Percentiles rank a stretch among this genome's conserved stretches.
These are phyloP conservation scores for Clavariopsis aquatica DNA, from an alignment of 495 filamentous ascomycete genomes.

Conservation along the genomic window DNA sequence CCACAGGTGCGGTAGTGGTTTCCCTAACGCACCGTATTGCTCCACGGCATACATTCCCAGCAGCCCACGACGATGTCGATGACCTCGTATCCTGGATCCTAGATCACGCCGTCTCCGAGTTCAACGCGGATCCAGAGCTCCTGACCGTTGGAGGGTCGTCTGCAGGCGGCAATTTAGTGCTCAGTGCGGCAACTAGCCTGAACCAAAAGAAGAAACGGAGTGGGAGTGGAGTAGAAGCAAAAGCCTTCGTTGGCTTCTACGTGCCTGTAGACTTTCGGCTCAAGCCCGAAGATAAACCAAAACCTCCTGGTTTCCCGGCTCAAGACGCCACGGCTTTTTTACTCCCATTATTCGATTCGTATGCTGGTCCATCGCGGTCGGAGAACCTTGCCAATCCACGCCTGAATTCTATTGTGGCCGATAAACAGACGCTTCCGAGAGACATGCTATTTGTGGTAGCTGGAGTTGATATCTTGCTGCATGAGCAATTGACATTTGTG, in stretches of 20 bases:
- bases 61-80: conserved; percentile 37
- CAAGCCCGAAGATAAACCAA: conserved; percentile 41
- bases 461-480: conserved; percentile 39
- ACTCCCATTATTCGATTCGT: conserved; percentile 43
- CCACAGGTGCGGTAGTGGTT: conserved; percentile 44
- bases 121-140: conserved; percentile 37
- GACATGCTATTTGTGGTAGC: conserved; percentile 38
- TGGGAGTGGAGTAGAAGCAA: neutral
- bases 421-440: conserved; percentile 27
- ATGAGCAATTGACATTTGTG: conserved; percentile 40
- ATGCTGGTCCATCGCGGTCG: conserved; percentile 34
- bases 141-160: conserved; percentile 42
- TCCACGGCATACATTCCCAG: conserved; percentile 26
- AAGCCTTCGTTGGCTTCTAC: conserved; percentile 19
- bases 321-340: conserved; percentile 41
- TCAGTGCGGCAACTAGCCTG: conserved; percentile 32
- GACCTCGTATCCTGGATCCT: conserved; percentile 39
- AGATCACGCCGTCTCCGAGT: conserved; percentile 34
- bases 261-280: conserved; percentile 41
- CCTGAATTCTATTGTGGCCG: conserved; percentile 40
- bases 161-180: conserved; percentile 42
- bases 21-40: conserved; percentile 22
- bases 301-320: conserved; percentile 38
- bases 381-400: conserved; percentile 15
- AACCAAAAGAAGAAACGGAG: conserved; percentile 13